Percentiles rank a stretch among this genome's conserved stretches.
These are phyloP conservation scores for Barnettozyma sucrosica DNA, from an alignment of 805 yeast species.

Conservation along the genomic window DNA sequence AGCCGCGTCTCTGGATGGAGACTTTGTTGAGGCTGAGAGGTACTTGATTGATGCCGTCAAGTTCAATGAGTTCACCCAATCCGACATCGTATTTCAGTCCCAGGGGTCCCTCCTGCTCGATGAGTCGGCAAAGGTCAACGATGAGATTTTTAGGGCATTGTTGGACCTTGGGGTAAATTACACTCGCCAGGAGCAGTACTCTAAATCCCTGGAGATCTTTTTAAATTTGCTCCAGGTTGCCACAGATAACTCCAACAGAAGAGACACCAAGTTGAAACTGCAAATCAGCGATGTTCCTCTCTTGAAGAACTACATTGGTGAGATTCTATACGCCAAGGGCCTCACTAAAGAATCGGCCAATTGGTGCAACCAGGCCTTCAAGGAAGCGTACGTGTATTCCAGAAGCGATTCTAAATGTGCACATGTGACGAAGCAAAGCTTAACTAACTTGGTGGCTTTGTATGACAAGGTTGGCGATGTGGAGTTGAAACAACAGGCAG, in stretches of 20 bases:
- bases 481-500: constrained; percentile 11
- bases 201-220: constrained; percentile 31
- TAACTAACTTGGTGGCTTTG: constrained; percentile 27
- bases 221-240: constrained; percentile 24
- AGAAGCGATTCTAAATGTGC: constrained; percentile 33
- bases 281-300: constrained; percentile 27
- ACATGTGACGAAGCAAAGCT: constrained; percentile 32
- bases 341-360: constrained; percentile 32
- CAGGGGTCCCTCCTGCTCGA: constrained; percentile 17
- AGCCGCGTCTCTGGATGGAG: constrained; percentile 19
- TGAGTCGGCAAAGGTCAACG: constrained; percentile 13
- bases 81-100: constrained; percentile 14
- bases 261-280: background rate
- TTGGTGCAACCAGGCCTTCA: constrained; percentile 35
- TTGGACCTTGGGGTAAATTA: constrained; percentile 24
- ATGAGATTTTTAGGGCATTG: constrained; percentile 22
- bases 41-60: constrained; percentile 27
- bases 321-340: constrained; percentile 34
- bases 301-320: constrained; percentile 37
- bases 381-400: constrained; percentile 27
- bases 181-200: constrained; percentile 12
- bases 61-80: constrained; percentile 19
- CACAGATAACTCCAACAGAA: background rate
- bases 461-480: constrained; percentile 16
- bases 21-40: constrained; percentile 24